Evolutionary conservation across 2,329 filamentous ascomycete genomes (phyloP).

Genomic region (Beauveria bassiana): DNA sequence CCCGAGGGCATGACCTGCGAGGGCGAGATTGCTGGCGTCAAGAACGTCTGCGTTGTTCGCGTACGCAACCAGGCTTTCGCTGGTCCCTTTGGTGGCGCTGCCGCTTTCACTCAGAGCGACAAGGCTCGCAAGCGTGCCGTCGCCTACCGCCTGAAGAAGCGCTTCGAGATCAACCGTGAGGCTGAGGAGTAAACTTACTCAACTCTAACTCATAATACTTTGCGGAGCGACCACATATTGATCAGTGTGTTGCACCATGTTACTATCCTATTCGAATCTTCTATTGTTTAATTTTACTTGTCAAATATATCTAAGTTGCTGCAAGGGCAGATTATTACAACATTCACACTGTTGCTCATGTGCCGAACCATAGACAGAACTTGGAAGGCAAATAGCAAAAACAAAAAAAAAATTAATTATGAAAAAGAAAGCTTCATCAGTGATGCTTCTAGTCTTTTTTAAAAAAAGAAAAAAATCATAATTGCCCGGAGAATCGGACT

Average conservation of each 20-base stretch:
- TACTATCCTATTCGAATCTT: neutral
- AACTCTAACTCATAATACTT: neutral
- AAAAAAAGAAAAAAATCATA: too few species aligned
- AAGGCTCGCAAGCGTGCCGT: constrained; percentile 50
- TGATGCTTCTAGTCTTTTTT: too few species aligned
- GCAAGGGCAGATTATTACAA: too few species aligned
- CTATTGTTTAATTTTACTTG: neutral
- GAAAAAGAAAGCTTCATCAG: neutral
- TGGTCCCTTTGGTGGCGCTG: constrained; percentile 55
- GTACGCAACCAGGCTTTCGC: constrained; percentile 51
- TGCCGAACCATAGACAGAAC: too few species aligned
- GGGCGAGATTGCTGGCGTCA: neutral
- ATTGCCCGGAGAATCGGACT: too few species aligned
- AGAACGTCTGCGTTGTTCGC: constrained; percentile 48
- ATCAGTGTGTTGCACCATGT: neutral
- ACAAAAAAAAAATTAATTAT: neutral
- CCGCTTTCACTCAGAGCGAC: constrained; percentile 50
- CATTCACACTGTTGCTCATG: too few species aligned
- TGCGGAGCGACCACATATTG: neutral
- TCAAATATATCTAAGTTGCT: neutral
- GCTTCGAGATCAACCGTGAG: constrained; percentile 1
- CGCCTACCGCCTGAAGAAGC: constrained; percentile 26
- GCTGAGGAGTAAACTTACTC: neutral
- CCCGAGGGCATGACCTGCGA: constrained; percentile 46
- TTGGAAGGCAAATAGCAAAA: too few species aligned